phyloP scores from a whole-genome alignment of 2,329 filamentous ascomycete genomes.

The Venturia aucupariae region DNA sequence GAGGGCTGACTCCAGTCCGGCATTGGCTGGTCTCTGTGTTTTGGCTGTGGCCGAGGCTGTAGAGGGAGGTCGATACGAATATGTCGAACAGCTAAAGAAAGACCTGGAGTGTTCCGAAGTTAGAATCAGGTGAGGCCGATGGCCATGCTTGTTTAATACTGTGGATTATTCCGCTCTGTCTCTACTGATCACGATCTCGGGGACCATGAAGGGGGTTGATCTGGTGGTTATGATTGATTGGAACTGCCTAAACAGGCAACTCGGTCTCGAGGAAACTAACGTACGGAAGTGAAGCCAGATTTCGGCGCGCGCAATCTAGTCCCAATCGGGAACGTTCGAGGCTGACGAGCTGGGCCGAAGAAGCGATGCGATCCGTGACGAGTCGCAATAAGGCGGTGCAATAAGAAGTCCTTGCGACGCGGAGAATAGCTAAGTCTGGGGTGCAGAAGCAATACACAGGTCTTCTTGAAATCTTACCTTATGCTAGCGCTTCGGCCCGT shows the following conservation, averaged over 20 bases:
- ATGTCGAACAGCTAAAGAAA: background rate
- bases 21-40: background rate
- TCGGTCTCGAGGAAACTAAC: background rate
- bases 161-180: background rate
- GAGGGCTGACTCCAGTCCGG: background rate
- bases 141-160: background rate
- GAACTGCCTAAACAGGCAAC: background rate
- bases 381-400: background rate
- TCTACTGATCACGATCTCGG: background rate
- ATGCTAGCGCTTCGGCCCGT: background rate
- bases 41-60: background rate
- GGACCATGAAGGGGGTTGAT: background rate
- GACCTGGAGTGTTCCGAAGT: background rate
- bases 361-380: background rate
- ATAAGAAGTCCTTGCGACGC: conserved; percentile 8
- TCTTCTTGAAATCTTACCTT: background rate
- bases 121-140: background rate
- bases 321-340: background rate
- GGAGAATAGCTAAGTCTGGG: background rate
- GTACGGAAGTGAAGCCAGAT: background rate
- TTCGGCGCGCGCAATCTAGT: background rate
- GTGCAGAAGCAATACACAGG: background rate
- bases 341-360: background rate
- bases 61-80: background rate
- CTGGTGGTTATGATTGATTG: background rate